Conservation (phyloP, 176 grass and related monocot genomes). For the Aegilops tauschii region DNA sequence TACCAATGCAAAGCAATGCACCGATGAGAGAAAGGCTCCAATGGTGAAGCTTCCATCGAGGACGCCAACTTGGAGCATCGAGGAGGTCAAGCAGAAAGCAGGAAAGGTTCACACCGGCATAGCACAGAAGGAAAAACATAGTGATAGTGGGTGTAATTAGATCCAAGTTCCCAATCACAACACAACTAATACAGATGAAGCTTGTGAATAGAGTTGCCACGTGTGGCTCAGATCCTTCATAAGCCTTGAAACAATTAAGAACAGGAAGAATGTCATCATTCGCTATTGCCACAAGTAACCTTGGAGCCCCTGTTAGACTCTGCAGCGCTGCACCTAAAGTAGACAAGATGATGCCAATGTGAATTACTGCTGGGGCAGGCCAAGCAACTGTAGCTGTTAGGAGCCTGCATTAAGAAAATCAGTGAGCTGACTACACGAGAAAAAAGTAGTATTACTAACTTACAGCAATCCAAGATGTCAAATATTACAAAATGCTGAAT, state of each 20-base stretch:
- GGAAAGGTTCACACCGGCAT: conserved; percentile 91
- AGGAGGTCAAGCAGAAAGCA: conserved; percentile 96
- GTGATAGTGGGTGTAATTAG: conserved; percentile 94
- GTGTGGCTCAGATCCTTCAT: conserved; percentile 80
- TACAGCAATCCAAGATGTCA: neutral
- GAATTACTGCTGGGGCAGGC: conserved; percentile 80
- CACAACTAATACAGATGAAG: conserved; percentile 86
- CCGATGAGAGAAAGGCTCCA: conserved; percentile 92
- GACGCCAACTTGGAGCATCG: conserved; percentile 98
- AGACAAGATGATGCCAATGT: conserved; percentile 81
- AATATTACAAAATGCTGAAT: neutral
- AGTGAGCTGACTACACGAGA: neutral
- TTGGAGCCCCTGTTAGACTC: conserved; percentile 84
- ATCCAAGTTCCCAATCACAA: conserved; percentile 89
- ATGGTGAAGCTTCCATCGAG: conserved; percentile 95
- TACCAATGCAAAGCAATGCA: conserved; percentile 91
- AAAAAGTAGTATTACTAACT: neutral
- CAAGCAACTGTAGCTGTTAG: conserved; percentile 85
- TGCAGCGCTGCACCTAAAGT: conserved; percentile 96
- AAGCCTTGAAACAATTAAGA: conserved; percentile 87
- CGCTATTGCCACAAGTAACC: conserved; percentile 87
- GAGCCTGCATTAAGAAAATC: conserved; percentile 59
- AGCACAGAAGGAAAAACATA: conserved; percentile 98
- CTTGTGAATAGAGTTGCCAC: conserved; percentile 86
- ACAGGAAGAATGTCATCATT: conserved; percentile 97